Evolutionary conservation across 352 stramenopile species (phyloP), one percentile per base, ranked within the genome.

Genomic region (Chrysophaeum taylorii): DNA sequence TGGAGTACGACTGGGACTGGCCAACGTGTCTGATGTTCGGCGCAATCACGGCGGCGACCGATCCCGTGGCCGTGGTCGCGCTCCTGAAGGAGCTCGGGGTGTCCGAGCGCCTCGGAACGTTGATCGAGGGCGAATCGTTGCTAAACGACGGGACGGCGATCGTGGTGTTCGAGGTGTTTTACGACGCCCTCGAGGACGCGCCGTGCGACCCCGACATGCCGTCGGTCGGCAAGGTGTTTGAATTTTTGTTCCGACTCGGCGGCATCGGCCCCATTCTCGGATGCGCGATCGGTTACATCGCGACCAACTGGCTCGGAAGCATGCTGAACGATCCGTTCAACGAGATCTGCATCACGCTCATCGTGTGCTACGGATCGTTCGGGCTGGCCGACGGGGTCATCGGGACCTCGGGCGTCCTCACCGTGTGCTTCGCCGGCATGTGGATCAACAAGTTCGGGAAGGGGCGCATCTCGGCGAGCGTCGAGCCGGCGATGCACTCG

Each of bases 81-180:
- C 67, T 92, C 21, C 72, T 92, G 52, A 86, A 83, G 37, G 87
- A 83, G 67, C 83, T 91, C 78, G 80, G 80, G 21, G 72, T 72
- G 18, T 67, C 73, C 45, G 52, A 67, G 42, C 68, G 68, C 21
- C 68, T 81, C 21, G 67, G 60, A n/a, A 64, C 76, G 14, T 29
- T 80, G 18, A 82, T 81, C 45, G 72, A 80, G 14, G 86, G 86
- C n/a, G 86, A 92, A 77, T 79, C 71, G 43, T 76, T 92, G n/a
- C 72, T 92, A 25, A 92, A 92, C 72, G 86, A 92, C 73, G 86
- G 86, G 43, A 79, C 79, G 23, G 82, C 84, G 1, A 81, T 91
- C 48, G 86, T 92, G 15, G 85, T 92, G 64, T 92, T 85, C 72
- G 83, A 91, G 62, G 82, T 97, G 25, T 89, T 87, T 64, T 61